Evolutionary conservation across 2,329 filamentous ascomycete genomes (phyloP).

Genomic region (Paecilomyces sp.): DNA sequence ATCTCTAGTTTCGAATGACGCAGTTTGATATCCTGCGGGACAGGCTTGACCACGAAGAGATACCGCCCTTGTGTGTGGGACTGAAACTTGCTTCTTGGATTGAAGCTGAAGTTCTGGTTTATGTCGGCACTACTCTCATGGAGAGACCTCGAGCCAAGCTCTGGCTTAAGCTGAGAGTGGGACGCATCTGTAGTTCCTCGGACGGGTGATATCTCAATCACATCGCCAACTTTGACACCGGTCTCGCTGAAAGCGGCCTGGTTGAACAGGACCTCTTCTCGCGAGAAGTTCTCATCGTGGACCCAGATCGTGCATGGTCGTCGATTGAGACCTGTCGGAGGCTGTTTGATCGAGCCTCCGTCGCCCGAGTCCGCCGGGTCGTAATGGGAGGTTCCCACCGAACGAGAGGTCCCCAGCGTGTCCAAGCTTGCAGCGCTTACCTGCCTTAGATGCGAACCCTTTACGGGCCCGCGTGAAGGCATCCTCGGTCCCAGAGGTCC

Average conservation of each 20-base stretch:
- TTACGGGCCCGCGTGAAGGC: slow-evolving; percentile 30
- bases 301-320: slow-evolving; percentile 46
- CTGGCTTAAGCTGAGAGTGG: slow-evolving; percentile 20
- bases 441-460: slow-evolving; percentile 32
- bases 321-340: slow-evolving; percentile 35
- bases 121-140: slow-evolving; percentile 21
- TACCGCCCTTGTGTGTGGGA: slow-evolving; percentile 43
- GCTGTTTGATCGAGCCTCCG: slow-evolving; percentile 72
- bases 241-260: slow-evolving; percentile 60
- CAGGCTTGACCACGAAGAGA: slow-evolving; percentile 65
- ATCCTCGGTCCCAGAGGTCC: slow-evolving; percentile 14
- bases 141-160: slow-evolving; percentile 17
- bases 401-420: slow-evolving; percentile 19
- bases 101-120: slow-evolving; percentile 13
- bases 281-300: slow-evolving; percentile 66
- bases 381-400: slow-evolving; percentile 19
- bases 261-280: slow-evolving; percentile 74
- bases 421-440: slow-evolving; percentile 32
- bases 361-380: slow-evolving; percentile 32
- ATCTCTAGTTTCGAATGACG: slow-evolving; percentile 61
- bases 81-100: slow-evolving; percentile 26
- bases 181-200: slow-evolving; percentile 36
- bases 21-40: slow-evolving; percentile 59
- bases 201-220: slow-evolving; percentile 65
- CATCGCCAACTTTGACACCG: slow-evolving; percentile 56